These are phyloP conservation scores for Ophiostoma tasmaniense DNA, from an alignment of 2,329 filamentous ascomycete species.

Conservation along the genomic window DNA sequence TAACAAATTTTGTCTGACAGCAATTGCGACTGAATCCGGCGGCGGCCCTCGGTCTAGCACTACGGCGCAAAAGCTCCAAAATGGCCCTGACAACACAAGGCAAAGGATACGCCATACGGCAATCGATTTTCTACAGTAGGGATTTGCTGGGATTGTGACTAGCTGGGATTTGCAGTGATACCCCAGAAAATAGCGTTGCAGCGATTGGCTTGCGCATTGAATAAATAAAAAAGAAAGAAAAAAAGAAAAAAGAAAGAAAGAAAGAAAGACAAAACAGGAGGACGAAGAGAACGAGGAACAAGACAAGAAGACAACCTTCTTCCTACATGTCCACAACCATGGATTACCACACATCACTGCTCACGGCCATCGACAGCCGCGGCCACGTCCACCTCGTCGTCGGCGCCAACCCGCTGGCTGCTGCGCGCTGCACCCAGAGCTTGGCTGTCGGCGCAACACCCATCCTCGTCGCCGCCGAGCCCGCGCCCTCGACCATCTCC, in stretches of 20 bases:
- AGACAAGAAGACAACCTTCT: not conserved
- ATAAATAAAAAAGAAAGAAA: not conserved
- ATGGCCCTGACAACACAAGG: not conserved
- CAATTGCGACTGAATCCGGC: conserved; percentile 3
- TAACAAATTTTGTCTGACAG: not conserved
- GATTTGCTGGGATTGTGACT: not conserved
- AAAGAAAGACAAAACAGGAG: not conserved
- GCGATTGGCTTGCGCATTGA: not conserved
- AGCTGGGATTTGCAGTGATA: not conserved
- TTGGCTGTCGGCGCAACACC: conserved; percentile 74
- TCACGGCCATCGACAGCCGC: conserved; percentile 63
- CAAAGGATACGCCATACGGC: conserved; percentile 4
- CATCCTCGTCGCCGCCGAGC: conserved; percentile 63
- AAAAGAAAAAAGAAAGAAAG: not conserved
- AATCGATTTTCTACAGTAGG: not conserved
- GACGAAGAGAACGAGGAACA: no score
- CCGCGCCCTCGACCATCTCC: not conserved
- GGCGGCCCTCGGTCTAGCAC: not conserved
- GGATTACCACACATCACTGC: conserved; percentile 42
- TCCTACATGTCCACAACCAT: not conserved
- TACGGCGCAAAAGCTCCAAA: not conserved
- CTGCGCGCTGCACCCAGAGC: conserved; percentile 69
- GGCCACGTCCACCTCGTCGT: conserved; percentile 74
- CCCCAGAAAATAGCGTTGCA: not conserved
- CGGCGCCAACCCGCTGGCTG: conserved; percentile 80